Evolutionary conservation across 1,284 basidiomycete genomes (phyloP), one percentile per base, ranked within the genome.

Genomic region (Ustilago loliicola): DNA sequence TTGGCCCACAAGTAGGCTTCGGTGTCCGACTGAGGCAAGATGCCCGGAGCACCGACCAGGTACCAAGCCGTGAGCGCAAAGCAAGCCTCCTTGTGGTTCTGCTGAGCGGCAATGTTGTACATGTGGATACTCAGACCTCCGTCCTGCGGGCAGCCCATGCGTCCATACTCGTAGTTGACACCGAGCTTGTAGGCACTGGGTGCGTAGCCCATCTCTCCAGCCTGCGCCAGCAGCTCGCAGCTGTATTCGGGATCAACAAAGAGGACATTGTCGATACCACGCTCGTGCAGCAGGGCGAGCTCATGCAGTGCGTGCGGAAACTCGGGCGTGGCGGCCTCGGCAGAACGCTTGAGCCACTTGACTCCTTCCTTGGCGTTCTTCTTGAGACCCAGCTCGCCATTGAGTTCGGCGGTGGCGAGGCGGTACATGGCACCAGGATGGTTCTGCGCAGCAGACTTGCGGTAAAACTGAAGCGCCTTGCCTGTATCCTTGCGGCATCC

Each of bases 21-120:
- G 0, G 96, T 98, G 85, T 99, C 96, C 0, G 94, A 97, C 86
- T 99, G 97, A 0, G 96, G 96, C 32, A 99, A 90, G 9, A 99
- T 95, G 52, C 96, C 96, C 0, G 96, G 94, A 7, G 96, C 98
- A 61, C 97, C 97, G 71, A 99, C 96, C 75, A 99, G 92, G 86
- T 99, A 99, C 96, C 96, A 99, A 10, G 96, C 96, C 11, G 96
- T 98, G 38, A 99, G 90, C 2, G 96, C 96, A 86, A 99, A 99
- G 87, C 96, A 98, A 0, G 96, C 95, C 84, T 99, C 96, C 21
- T 93, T 92, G 86, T 99, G 97, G 81, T 92, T 92, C 88, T 98
- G 96, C 87, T 98, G 96, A 2, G 96, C 97, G 27, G 71, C 84
- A 72, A 86, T 86, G 77, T 86, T 88, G 87, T 99, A 99, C 88